phyloP scores from a whole-genome alignment of 164 flowering plant genomes.

The Taxillus chinensis region DNA sequence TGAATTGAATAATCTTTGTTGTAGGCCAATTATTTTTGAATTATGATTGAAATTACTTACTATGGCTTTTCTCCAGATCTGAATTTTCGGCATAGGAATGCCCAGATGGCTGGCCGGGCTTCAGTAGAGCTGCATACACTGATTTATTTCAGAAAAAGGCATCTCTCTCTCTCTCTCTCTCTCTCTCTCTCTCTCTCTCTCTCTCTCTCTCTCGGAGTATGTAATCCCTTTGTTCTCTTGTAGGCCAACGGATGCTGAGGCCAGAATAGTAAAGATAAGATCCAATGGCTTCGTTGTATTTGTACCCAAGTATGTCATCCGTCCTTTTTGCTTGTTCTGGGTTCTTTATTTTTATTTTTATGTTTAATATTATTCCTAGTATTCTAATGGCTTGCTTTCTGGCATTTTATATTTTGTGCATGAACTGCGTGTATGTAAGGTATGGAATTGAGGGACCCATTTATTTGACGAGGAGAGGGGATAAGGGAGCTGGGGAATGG shows the following conservation, averaged over 20 bases:
- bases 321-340: not conserved
- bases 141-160: slow-evolving; percentile 84
- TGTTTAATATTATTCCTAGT: not conserved
- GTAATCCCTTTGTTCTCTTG: slow-evolving; percentile 16
- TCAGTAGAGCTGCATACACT: slow-evolving; percentile 97
- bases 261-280: slow-evolving; percentile 90
- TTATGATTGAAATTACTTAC: slow-evolving; percentile 1
- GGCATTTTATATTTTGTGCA: not conserved
- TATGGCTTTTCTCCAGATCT: slow-evolving; percentile 44
- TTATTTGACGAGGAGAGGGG: slow-evolving; percentile 43
- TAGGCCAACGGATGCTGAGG: slow-evolving; percentile 92
- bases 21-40: not conserved
- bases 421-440: slow-evolving; percentile 21
- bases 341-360: not conserved
- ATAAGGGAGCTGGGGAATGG: slow-evolving; percentile 70
- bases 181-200: slow-evolving; percentile 8
- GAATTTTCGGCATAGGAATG: slow-evolving; percentile 95
- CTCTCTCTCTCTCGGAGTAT: not conserved
- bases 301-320: slow-evolving; percentile 73
- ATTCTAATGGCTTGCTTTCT: not conserved
- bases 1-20: no score
- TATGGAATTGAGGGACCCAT: slow-evolving; percentile 95
- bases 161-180: not conserved
- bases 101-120: slow-evolving; percentile 95
- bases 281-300: slow-evolving; percentile 95